Evolutionary conservation across 2,329 filamentous ascomycete genomes (phyloP).

Genomic region (Rhynchosporium secalis): DNA sequence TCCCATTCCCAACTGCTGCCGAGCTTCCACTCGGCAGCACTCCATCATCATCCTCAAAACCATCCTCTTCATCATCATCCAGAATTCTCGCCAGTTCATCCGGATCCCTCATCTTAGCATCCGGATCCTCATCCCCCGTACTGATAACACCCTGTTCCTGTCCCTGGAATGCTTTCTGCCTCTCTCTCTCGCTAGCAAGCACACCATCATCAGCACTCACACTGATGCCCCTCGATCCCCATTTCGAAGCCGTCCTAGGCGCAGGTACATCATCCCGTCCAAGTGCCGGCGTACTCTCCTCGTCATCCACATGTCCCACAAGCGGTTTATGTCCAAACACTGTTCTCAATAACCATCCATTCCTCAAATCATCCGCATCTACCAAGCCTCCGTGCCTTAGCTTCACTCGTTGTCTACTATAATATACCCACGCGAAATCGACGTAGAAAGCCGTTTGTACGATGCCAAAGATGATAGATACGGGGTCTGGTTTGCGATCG

Average conservation of each 20-base stretch:
- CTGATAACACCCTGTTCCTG: slow-evolving; percentile 49
- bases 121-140: slow-evolving; percentile 51
- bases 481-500: slow-evolving; percentile 64
- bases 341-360: slow-evolving; percentile 79
- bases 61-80: slow-evolving; percentile 58
- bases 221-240: slow-evolving; percentile 65
- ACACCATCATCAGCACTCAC: slow-evolving; percentile 65
- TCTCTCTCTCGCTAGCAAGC: slow-evolving; percentile 50
- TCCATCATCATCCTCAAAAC: slow-evolving; percentile 42
- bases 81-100: slow-evolving; percentile 63
- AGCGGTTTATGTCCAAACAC: slow-evolving; percentile 72
- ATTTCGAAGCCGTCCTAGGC: slow-evolving; percentile 41
- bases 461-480: slow-evolving; percentile 82
- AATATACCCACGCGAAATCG: slow-evolving; percentile 98
- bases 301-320: slow-evolving; percentile 41
- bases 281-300: slow-evolving; percentile 29
- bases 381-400: slow-evolving; percentile 84
- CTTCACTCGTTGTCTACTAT: slow-evolving; percentile 89
- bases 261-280: slow-evolving; percentile 15
- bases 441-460: slow-evolving; percentile 87
- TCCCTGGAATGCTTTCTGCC: slow-evolving; percentile 41
- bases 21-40: slow-evolving; percentile 21
- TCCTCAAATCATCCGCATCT: slow-evolving; percentile 82
- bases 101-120: slow-evolving; percentile 66
- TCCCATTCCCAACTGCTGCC: slow-evolving; percentile 31